Conservation (phyloP, 352 stramenopile species). For the Phytophthora sp. region DNA sequence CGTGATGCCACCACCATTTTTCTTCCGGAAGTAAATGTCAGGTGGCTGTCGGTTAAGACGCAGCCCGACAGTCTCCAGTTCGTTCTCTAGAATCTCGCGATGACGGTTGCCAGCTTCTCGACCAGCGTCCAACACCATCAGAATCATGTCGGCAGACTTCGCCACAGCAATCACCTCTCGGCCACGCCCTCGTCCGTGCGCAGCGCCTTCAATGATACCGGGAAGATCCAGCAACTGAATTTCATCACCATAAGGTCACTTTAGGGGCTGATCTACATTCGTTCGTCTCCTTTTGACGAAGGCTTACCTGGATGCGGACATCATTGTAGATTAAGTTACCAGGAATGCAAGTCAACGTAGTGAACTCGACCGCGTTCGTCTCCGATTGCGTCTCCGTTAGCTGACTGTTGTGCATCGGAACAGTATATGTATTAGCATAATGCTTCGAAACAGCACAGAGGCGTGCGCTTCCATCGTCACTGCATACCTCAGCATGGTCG, state of each 20-base stretch:
- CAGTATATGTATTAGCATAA: not conserved
- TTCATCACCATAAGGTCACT: not conserved
- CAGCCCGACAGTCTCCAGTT: constrained; percentile 98
- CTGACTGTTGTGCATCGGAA: constrained; percentile 54
- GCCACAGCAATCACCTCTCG: constrained; percentile 99
- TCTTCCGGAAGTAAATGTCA: constrained; percentile 97
- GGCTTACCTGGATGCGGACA: constrained; percentile 93
- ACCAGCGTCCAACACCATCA: constrained; percentile 99
- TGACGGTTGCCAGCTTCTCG: constrained; percentile 98
- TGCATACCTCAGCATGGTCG: constrained; percentile 80
- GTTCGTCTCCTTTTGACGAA: not conserved
- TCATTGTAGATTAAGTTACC: constrained; percentile 97
- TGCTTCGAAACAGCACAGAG: not conserved
- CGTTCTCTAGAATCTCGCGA: constrained; percentile 97
- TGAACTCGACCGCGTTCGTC: constrained; percentile 98
- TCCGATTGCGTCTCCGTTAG: constrained; percentile 97
- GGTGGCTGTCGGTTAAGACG: constrained; percentile 97
- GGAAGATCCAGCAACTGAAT: constrained; percentile 97
- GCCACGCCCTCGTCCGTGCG: constrained; percentile 97
- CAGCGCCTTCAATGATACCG: constrained; percentile 99
- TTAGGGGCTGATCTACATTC: not conserved
- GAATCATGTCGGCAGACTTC: constrained; percentile 98
- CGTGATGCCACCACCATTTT: constrained; percentile 94
- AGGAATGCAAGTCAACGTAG: constrained; percentile 98
- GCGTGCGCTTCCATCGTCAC: not conserved